Base-by-base conservation (phyloP, 345 rosid species). In the Atalantia buxifolia region DNA sequence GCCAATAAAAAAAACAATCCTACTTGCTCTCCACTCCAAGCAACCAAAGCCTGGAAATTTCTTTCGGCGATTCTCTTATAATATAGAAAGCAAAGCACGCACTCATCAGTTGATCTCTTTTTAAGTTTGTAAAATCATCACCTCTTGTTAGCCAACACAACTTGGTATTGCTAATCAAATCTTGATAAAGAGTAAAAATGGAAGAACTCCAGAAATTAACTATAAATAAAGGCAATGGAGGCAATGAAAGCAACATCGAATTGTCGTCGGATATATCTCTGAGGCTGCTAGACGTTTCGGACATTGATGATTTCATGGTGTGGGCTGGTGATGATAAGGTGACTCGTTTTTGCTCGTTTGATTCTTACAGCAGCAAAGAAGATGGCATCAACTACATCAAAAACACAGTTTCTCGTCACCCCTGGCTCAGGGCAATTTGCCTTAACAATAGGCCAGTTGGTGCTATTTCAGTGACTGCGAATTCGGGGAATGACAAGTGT, bases 351-450 rank as follows among this genome's bases (percentile, higher is more conserved):
- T 87, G 96, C 87, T 33, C 85, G 2, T 89, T 87, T 85, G 91
- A 90, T 62, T 87, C 96, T 50, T 86, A 77, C 85, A 80, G 75
- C 1, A 78, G 81, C 85, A 85, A 70, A 73, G 92, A 91, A 45
- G 89, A 67, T 0, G 92, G 76, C 31, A 53, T 89, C n/a, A 77
- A 76, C 21, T 86, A 61, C 79, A 84, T 94, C 28, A 76, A 75
- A 28, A 42, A 78, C 76, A 22, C 14, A 0, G 81, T 83, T 35
- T 18, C 82, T 9, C 77, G 83, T 36, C 98, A 91, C 66, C 94
- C 97, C 35, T 91, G 90, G 90, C 76, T 77, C 62, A 81, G 66
- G 79, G 97, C 97, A 4, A 89, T 94, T 8, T 91, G 94, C 84
- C 60, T 90, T 6, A 77, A 84, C 38, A 72, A 81, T 78, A 81